Evolutionary conservation across 2,329 filamentous ascomycete species (phyloP), one percentile per base, ranked within the genome.

Genomic region (Alternaria triticimaculans): DNA sequence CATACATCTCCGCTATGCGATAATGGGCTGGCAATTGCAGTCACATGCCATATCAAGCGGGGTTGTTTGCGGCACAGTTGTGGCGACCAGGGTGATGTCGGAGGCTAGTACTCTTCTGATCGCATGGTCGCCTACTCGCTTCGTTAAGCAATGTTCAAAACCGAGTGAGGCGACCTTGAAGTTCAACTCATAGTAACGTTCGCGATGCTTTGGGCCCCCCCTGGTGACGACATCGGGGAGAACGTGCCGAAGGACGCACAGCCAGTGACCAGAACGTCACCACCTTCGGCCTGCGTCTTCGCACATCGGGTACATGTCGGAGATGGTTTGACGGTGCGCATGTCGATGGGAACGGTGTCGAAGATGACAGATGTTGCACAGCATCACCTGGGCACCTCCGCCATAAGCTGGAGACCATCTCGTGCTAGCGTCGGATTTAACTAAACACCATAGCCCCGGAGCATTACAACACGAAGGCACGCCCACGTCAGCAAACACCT

Each of bases 61-160:
- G 43, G 43, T 41, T 15, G 15, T 2, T 14, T 45, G 43, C 43
- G 43, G 43, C 43, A 45, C 43, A 45, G 43, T 45, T 11, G 11
- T 21, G 20, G 43, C 43, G 43, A 21, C 43, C 18, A 21, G 43
- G 18, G n/a, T 45, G 43, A 45, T 45, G 18, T 21, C 20, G 43
- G 43, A 21, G 18, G 6, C 43, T 45, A 21, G 43, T 6, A 20
- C 10, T 20, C 43, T 21, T 20, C 43, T 12, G 0, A 45, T 21
- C 10, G 0, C 0, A 6, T 0, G 10, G 15, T 41, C 33, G 15
- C 0, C 8, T 18, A 18, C 33, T 41, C 14, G 1, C 6, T 33
- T 33, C 14, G 6, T 33, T 15, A 33, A 33, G 14, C 15, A n/a
- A 37, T 9, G 14, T 9, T 37, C 3, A 5, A n/a, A n/a, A 4